Conservation (phyloP, 768 basidiomycete genomes). For the Antrodiella citrinella region DNA sequence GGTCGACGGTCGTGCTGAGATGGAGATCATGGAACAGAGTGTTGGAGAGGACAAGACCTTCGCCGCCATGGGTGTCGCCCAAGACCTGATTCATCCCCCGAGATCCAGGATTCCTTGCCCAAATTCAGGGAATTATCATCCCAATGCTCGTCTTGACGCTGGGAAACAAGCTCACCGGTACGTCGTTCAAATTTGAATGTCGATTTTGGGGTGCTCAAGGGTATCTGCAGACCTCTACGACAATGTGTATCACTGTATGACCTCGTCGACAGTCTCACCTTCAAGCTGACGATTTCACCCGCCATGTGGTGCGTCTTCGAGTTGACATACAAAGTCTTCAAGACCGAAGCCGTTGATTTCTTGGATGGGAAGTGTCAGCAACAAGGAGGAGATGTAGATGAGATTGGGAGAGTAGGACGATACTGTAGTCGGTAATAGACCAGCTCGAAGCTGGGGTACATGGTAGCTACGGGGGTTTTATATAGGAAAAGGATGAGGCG, state of each 20-base stretch:
- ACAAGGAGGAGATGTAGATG: background rate
- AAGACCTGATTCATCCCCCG: slow-evolving; percentile 71
- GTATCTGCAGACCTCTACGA: slow-evolving; percentile 64
- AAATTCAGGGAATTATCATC: slow-evolving; percentile 76
- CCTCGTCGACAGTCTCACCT: slow-evolving; percentile 76
- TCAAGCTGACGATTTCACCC: slow-evolving; percentile 69
- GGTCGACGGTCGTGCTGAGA: slow-evolving; percentile 24
- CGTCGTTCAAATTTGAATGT: slow-evolving; percentile 21
- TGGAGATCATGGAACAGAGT: slow-evolving; percentile 45
- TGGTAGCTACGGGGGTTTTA: background rate
- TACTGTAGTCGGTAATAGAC: background rate
- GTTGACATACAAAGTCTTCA: slow-evolving; percentile 75
- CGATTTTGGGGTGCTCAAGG: too few relatives aligned
- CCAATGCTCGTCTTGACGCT: slow-evolving; percentile 73
- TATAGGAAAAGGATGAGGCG: background rate
- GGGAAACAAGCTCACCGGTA: slow-evolving; percentile 70
- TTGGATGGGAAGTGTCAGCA: too few relatives aligned
- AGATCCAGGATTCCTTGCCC: slow-evolving; percentile 68
- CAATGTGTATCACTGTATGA: slow-evolving; percentile 85
- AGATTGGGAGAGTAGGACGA: background rate
- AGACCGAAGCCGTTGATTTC: slow-evolving; percentile 77
- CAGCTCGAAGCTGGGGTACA: background rate
- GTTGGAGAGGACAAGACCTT: slow-evolving; percentile 82
- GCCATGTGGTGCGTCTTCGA: slow-evolving; percentile 87
- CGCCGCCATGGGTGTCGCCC: slow-evolving; percentile 77